Conservation (phyloP, 129 eudicot genomes). For the Lactuca sativa region DNA sequence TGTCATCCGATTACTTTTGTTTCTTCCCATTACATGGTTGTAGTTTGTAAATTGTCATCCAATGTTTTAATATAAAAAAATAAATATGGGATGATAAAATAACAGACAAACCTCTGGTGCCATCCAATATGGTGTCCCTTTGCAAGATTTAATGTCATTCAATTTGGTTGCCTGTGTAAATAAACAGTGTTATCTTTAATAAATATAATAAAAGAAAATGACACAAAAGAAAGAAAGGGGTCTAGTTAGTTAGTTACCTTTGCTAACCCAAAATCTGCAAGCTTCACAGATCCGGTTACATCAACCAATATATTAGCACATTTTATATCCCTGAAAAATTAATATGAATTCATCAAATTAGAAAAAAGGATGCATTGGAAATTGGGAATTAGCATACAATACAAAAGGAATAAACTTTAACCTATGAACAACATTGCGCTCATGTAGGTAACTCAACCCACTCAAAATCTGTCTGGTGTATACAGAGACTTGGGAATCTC, state of each 20-base stretch:
- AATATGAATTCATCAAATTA: conserved; percentile 11
- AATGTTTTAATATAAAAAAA: too few relatives aligned
- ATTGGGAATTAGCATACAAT: not conserved
- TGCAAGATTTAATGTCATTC: conserved; percentile 83
- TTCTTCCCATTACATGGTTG: too few relatives aligned
- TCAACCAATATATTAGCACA: conserved; percentile 89
- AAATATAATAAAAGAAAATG: not conserved
- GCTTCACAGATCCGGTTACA: conserved; percentile 74
- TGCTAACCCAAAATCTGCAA: conserved; percentile 92
- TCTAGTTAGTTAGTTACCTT: conserved; percentile 43
- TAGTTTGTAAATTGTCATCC: too few relatives aligned
- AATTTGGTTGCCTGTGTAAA: conserved; percentile 60
- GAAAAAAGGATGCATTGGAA: not conserved
- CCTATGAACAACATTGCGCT: conserved; percentile 68
- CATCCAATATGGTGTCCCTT: conserved; percentile 94
- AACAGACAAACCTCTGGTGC: conserved; percentile 72
- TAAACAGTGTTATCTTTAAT: not conserved
- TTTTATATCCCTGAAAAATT: conserved; percentile 69
- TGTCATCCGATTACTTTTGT: not conserved
- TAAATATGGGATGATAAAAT: too few relatives aligned
- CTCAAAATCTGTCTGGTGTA: conserved; percentile 73
- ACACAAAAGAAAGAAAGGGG: conserved; percentile 2
- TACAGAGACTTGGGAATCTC: conserved; percentile 65
- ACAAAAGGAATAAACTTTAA: not conserved
- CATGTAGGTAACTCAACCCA: conserved; percentile 63